Conservation (phyloP, 1,284 basidiomycete genomes). For the Puccinia novopanici region DNA sequence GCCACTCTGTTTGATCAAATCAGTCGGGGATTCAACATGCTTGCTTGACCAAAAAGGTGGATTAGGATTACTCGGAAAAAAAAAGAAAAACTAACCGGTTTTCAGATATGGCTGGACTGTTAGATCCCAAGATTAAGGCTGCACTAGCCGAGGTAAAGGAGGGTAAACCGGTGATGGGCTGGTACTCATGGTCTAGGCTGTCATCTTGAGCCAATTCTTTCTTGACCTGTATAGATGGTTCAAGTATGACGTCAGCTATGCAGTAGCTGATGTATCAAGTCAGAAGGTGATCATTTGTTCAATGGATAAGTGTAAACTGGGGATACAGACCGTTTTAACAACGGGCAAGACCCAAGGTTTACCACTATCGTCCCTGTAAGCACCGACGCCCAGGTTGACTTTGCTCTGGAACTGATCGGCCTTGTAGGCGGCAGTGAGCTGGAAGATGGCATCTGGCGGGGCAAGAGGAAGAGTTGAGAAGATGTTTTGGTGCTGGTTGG, state of each 20-base stretch:
- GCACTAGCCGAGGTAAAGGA: conserved; percentile 78
- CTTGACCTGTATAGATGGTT: conserved; percentile 67
- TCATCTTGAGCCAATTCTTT: conserved; percentile 71
- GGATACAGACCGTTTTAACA: conserved; percentile 2
- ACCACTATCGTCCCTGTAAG: conserved; percentile 61
- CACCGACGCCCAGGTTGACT: conserved; percentile 71
- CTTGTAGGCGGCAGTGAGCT: conserved; percentile 84
- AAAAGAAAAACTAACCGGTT: conserved; percentile 61
- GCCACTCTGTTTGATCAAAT: conserved; percentile 52
- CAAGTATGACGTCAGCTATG: background rate
- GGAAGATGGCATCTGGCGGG: conserved; percentile 72
- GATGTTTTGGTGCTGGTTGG: background rate
- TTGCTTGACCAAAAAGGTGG: background rate
- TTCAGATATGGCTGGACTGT: conserved; percentile 73
- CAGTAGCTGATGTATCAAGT: background rate
- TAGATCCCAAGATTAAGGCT: conserved; percentile 74
- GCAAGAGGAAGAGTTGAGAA: conserved; percentile 41
- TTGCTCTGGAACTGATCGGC: conserved; percentile 77
- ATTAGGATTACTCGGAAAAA: too few species aligned
- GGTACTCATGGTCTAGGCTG: conserved; percentile 85
- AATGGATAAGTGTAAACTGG: background rate
- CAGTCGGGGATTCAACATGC: background rate
- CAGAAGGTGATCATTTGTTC: background rate
- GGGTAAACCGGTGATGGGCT: conserved; percentile 83
- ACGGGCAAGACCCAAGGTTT: conserved; percentile 60